phyloP scores from a whole-genome alignment of 306 rosid species.

The Prunus davidiana region DNA sequence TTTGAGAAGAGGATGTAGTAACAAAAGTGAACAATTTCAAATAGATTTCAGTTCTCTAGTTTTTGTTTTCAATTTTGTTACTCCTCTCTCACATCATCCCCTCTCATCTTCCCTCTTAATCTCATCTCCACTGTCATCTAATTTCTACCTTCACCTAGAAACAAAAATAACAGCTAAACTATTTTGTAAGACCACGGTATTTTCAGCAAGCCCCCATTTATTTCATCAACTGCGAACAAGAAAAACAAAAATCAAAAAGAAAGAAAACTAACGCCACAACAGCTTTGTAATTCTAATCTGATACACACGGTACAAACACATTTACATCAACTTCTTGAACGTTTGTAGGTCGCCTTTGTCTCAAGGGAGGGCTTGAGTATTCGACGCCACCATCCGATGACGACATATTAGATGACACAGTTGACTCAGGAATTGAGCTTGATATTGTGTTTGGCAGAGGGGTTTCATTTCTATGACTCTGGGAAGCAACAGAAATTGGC shows the following conservation, averaged over 20 bases:
- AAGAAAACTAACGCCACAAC: not conserved
- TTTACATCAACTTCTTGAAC: constrained; percentile 35
- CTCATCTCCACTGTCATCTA: not conserved
- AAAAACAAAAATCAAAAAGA: no score
- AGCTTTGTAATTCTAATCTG: not conserved
- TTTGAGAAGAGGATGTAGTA: no score
- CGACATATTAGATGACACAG: constrained; percentile 47
- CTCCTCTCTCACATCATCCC: no score
- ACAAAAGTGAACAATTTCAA: no score
- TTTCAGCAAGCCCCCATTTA: not conserved
- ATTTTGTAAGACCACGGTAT: not conserved
- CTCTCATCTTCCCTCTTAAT: no score
- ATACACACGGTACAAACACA: not conserved
- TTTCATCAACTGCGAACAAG: not conserved
- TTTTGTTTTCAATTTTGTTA: no score
- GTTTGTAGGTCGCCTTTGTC: constrained; percentile 46
- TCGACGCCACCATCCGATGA: constrained; percentile 43
- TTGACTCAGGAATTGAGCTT: constrained; percentile 39
- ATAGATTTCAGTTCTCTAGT: no score
- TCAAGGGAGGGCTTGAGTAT: constrained; percentile 46
- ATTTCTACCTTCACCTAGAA: not conserved
- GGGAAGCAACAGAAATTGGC: constrained; percentile 33
- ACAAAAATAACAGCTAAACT: not conserved
- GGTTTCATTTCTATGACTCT: constrained; percentile 42
- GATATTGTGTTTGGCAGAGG: constrained; percentile 37